A percentile compares a stretch with the other conserved stretches of the same genome.
Evolutionary conservation across 1,284 basidiomycete genomes (phyloP).

Genomic region (Sanguinoderma infundibulare): DNA sequence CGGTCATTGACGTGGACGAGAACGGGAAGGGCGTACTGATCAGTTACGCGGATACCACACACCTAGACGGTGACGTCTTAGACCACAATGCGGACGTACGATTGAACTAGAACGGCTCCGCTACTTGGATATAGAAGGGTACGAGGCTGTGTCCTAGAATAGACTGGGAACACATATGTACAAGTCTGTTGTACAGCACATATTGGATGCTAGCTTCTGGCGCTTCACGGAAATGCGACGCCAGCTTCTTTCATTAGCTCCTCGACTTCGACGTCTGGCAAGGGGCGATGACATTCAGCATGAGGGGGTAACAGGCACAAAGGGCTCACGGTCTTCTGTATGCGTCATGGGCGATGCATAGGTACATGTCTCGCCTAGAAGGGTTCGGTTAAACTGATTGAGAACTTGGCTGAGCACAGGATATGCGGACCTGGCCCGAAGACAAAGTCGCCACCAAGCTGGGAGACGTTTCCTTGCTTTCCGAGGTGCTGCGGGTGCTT

Average conservation of each 20-base stretch:
- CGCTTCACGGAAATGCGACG: conserved; percentile 29
- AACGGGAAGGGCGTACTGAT: conserved; percentile 48
- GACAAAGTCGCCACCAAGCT: conserved; percentile 67
- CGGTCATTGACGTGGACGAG: conserved; percentile 55
- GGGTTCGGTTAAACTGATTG: background rate
- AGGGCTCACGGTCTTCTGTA: conserved; percentile 61
- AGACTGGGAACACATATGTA: background rate
- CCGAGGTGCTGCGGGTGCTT: conserved; percentile 52
- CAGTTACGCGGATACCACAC: conserved; percentile 58
- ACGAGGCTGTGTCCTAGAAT: background rate
- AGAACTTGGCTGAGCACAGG: background rate
- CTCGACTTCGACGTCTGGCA: conserved; percentile 47
- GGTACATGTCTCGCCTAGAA: conserved; percentile 40
- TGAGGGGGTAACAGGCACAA: background rate
- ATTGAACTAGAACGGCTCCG: background rate
- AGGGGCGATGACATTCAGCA: background rate
- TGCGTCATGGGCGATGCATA: conserved; percentile 63
- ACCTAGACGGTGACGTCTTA: conserved; percentile 47
- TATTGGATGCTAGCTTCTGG: background rate
- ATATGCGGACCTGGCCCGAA: conserved; percentile 52
- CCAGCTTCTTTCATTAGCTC: conserved; percentile 44
- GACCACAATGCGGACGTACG: conserved; percentile 57
- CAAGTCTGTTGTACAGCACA: background rate
- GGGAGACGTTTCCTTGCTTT: conserved; percentile 61
- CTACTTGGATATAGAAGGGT: background rate